phyloP scores from a whole-genome alignment of 2,329 filamentous ascomycete species.

The Plenodomus lindquistii region DNA sequence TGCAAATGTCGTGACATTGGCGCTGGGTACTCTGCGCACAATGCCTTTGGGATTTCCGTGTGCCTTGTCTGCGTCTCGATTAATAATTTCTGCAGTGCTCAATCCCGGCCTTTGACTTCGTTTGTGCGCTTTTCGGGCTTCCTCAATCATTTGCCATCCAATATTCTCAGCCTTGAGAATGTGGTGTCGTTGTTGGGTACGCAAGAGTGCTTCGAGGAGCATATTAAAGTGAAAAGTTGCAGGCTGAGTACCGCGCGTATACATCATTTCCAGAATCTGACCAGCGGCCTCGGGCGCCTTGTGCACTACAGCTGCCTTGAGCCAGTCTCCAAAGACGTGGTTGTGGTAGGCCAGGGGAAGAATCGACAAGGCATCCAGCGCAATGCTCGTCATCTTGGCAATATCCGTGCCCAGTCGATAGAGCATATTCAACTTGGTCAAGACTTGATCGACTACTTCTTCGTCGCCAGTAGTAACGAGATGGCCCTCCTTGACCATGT shows the following conservation, averaged over 20 bases:
- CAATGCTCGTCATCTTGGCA: slow-evolving; percentile 32
- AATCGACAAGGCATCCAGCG: slow-evolving; percentile 50
- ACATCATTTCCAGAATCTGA: slow-evolving; percentile 76
- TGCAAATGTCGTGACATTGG: slow-evolving; percentile 36
- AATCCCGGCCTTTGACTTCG: background rate
- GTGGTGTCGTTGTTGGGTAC: slow-evolving; percentile 41
- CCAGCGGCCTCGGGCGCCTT: slow-evolving; percentile 64
- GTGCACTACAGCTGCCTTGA: slow-evolving; percentile 78
- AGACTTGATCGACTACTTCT: slow-evolving; percentile 18
- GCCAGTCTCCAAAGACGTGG: slow-evolving; percentile 86
- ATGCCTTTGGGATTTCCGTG: background rate
- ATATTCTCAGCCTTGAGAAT: slow-evolving; percentile 40
- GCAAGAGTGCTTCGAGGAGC: slow-evolving; percentile 76
- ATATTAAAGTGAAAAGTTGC: slow-evolving; percentile 80
- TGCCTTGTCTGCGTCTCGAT: background rate
- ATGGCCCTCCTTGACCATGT: slow-evolving; percentile 73
- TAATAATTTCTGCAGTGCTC: slow-evolving; percentile 3
- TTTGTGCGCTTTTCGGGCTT: slow-evolving; percentile 10
- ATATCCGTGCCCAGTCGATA: slow-evolving; percentile 36
- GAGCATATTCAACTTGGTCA: slow-evolving; percentile 31
- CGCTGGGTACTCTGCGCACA: slow-evolving; percentile 24
- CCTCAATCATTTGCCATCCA: slow-evolving; percentile 42
- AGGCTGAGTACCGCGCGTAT: slow-evolving; percentile 66
- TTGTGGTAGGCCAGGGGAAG: slow-evolving; percentile 65
- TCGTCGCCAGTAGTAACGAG: slow-evolving; percentile 47